Evolutionary conservation across 176 grass and related monocot genomes (phyloP).

Genomic region (Aegilops umbellulata): DNA sequence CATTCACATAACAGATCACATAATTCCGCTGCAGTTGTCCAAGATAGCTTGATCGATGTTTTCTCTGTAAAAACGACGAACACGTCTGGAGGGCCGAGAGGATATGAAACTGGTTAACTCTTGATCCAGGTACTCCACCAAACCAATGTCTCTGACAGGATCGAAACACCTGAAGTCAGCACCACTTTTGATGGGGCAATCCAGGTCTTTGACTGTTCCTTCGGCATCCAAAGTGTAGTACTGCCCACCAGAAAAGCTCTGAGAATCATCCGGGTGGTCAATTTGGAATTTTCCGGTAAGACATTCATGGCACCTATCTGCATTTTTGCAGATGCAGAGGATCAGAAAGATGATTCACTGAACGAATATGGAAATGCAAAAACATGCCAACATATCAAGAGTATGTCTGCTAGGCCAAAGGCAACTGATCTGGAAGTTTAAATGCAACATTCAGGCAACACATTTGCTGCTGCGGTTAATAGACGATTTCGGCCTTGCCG

Average conservation of each 20-base stretch:
- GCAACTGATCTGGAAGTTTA: too few relatives aligned
- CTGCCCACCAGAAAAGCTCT: neutral
- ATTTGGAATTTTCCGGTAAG: neutral
- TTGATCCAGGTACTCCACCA: slow-evolving; percentile 1
- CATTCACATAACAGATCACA: too few relatives aligned
- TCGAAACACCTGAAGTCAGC: slow-evolving; percentile 26
- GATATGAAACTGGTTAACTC: neutral
- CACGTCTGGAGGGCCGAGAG: neutral
- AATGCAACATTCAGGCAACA: too few relatives aligned
- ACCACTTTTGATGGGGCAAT: neutral
- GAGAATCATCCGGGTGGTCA: slow-evolving; percentile 13
- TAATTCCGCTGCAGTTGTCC: too few relatives aligned
- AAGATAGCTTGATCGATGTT: too few relatives aligned
- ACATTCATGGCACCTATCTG: neutral
- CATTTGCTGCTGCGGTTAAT: too few relatives aligned
- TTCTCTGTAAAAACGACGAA: too few relatives aligned
- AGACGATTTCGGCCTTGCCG: too few relatives aligned
- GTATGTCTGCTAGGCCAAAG: too few relatives aligned
- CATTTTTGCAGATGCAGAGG: neutral
- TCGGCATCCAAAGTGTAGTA: neutral
- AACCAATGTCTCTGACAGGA: slow-evolving; percentile 25
- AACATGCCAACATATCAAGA: too few relatives aligned
- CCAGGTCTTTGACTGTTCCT: neutral
- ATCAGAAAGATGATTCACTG: neutral
- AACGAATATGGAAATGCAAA: too few relatives aligned